phyloP scores from a whole-genome alignment of 2,329 filamentous ascomycete genomes.

The Aspergillus flavus region DNA sequence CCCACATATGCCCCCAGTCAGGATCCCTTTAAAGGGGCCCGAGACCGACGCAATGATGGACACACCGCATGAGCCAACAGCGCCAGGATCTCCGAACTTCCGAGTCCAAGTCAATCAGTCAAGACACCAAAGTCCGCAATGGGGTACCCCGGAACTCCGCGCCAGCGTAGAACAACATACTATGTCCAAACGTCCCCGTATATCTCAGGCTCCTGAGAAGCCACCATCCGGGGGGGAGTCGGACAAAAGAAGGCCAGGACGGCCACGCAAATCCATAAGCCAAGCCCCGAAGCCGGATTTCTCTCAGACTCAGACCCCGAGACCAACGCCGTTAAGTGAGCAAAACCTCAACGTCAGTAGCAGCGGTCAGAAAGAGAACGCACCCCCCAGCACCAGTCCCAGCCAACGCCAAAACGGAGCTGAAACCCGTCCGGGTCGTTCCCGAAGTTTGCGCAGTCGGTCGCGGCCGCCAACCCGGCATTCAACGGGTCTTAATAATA shows the following conservation, averaged over 20 bases:
- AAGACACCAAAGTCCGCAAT: constrained; percentile 12
- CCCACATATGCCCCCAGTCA: constrained; percentile 22
- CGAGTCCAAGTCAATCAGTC: constrained; percentile 20
- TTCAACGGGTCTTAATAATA: background rate
- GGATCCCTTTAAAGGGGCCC: constrained; percentile 28
- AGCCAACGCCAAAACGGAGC: constrained; percentile 9
- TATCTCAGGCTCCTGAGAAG: constrained; percentile 20
- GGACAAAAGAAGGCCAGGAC: constrained; percentile 26
- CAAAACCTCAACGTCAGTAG: constrained; percentile 23
- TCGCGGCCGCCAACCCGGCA: constrained; percentile 17
- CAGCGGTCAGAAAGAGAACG: constrained; percentile 16
- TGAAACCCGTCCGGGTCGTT: constrained; percentile 12
- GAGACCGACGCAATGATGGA: constrained; percentile 9
- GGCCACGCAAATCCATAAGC: constrained; percentile 33
- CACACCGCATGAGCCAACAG: constrained; percentile 9
- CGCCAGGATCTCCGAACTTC: constrained; percentile 15
- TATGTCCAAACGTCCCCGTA: constrained; percentile 34
- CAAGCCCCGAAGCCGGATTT: constrained; percentile 17
- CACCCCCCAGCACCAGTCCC: constrained; percentile 13
- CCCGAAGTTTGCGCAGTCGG: constrained; percentile 21
- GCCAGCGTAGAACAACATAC: constrained; percentile 23
- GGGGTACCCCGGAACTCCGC: background rate
- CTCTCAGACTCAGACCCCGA: constrained; percentile 18
- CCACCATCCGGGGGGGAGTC: constrained; percentile 7
- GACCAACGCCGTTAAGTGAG: constrained; percentile 17